Evolutionary conservation across 495 filamentous ascomycete genomes (phyloP).

Genomic region (Halenospora varia): DNA sequence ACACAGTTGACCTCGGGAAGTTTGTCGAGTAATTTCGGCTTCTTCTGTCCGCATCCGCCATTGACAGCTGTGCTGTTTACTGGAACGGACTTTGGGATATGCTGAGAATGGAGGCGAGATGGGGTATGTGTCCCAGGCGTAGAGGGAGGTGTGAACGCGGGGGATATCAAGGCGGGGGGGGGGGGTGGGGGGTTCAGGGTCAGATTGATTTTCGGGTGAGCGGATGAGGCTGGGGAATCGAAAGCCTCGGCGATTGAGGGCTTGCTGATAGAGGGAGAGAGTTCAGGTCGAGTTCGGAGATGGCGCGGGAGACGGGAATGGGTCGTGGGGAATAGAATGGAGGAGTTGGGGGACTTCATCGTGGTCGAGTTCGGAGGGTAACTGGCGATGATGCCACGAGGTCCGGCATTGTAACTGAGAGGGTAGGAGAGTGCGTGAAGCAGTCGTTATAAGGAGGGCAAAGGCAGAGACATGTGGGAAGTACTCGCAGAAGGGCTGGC

Average conservation of each 20-base stretch:
- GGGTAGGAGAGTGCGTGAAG: background rate
- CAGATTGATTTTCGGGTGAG: conserved; percentile 11
- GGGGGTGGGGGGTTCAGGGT: conserved; percentile 32
- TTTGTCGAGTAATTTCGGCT: conserved; percentile 61
- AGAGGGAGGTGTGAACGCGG: conserved; percentile 77
- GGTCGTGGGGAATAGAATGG: conserved; percentile 46
- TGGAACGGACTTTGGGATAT: conserved; percentile 45
- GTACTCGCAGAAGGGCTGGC: no score
- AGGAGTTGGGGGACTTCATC: conserved; percentile 21
- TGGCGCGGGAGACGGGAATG: conserved; percentile 25
- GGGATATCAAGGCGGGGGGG: conserved; percentile 60
- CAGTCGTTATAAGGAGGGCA: background rate
- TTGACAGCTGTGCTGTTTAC: conserved; percentile 49
- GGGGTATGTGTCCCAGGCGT: conserved; percentile 63
- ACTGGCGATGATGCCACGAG: background rate
- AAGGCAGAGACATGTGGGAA: no score
- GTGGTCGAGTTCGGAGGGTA: background rate
- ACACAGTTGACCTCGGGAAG: conserved; percentile 76
- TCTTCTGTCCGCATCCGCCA: conserved; percentile 48
- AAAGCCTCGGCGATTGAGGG: no score
- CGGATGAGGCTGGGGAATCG: conserved; percentile 5
- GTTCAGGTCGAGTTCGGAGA: conserved; percentile 34
- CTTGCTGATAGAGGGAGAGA: conserved; percentile 10
- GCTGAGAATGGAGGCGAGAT: conserved; percentile 18
- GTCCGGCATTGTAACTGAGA: background rate